Evolutionary conservation across 352 stramenopile species (phyloP).

Genomic region (Phytophthora sp.): DNA sequence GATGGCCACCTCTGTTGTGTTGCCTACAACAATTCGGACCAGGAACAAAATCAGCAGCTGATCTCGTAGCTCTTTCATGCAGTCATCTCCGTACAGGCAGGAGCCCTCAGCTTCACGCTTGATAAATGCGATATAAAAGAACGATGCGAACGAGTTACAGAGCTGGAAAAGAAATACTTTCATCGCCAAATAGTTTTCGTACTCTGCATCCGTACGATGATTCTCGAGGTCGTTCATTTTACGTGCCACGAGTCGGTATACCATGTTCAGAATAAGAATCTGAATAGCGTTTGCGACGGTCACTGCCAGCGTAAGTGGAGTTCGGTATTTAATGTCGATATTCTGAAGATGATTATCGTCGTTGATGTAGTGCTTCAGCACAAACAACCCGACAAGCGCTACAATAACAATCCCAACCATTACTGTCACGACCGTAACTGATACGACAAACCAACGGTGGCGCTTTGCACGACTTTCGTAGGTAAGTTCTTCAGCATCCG

Average conservation of each 20-base stretch:
- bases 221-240: slow-evolving; percentile 95
- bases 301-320: slow-evolving; percentile 39
- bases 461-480: slow-evolving; percentile 61
- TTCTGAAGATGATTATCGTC: slow-evolving; percentile 31
- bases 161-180: slow-evolving; percentile 99
- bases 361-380: slow-evolving; percentile 73
- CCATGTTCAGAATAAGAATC: slow-evolving; percentile 93
- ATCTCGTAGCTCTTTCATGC: slow-evolving; percentile 86
- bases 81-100: slow-evolving; percentile 77
- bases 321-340: slow-evolving; percentile 42
- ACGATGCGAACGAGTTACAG: slow-evolving; percentile 95
- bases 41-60: slow-evolving; percentile 92
- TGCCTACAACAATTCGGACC: slow-evolving; percentile 90
- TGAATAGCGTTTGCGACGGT: slow-evolving; percentile 79
- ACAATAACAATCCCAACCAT: slow-evolving; percentile 76
- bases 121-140: slow-evolving; percentile 94
- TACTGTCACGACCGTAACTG: slow-evolving; percentile 58
- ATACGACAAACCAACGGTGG: slow-evolving; percentile 61
- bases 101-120: slow-evolving; percentile 51
- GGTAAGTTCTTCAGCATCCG: slow-evolving; percentile 57
- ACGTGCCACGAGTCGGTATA: slow-evolving; percentile 89
- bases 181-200: slow-evolving; percentile 93
- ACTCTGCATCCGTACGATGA: slow-evolving; percentile 88
- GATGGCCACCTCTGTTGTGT: slow-evolving; percentile 85
- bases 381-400: slow-evolving; percentile 64